Percentiles rank a stretch among this genome's conserved stretches.
These are phyloP conservation scores for Cutaneotrichosporon sp. DNA, from an alignment of 1,284 basidiomycete species.

Conservation along the genomic window DNA sequence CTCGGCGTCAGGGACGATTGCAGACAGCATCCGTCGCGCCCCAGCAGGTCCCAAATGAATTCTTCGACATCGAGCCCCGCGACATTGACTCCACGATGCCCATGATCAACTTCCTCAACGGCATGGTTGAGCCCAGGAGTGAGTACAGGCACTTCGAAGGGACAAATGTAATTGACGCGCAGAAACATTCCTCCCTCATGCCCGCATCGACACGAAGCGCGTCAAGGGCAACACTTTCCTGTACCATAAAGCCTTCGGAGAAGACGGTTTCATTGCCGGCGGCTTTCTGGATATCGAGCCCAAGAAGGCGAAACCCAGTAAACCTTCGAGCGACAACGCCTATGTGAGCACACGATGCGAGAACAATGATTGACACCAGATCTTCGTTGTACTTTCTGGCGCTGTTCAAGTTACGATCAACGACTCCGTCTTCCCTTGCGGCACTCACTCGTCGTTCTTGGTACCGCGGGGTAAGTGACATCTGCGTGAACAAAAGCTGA, in stretches of 20 bases:
- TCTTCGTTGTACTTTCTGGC: slow-evolving; percentile 83
- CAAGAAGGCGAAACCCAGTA: slow-evolving; percentile 69
- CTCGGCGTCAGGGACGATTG: neutral
- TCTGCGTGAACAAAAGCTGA: slow-evolving; percentile 1
- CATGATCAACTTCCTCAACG: slow-evolving; percentile 64
- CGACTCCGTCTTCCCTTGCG: slow-evolving; percentile 68
- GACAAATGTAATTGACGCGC: neutral
- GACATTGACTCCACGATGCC: slow-evolving; percentile 63
- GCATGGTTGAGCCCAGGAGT: slow-evolving; percentile 65
- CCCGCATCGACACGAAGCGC: slow-evolving; percentile 57
- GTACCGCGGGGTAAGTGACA: slow-evolving; percentile 72
- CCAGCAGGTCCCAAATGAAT: neutral
- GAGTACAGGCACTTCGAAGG: no score
- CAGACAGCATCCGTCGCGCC: slow-evolving; percentile 39
- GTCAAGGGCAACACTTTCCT: slow-evolving; percentile 59
- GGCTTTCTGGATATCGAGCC: slow-evolving; percentile 66
- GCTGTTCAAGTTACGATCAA: slow-evolving; percentile 81
- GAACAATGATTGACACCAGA: slow-evolving; percentile 52
- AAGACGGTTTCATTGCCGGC: slow-evolving; percentile 86
- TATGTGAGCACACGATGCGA: slow-evolving; percentile 61
- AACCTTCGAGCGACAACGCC: slow-evolving; percentile 87
- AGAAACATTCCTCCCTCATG: slow-evolving; percentile 41
- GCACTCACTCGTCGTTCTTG: slow-evolving; percentile 80
- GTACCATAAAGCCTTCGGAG: slow-evolving; percentile 94
- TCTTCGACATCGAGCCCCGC: slow-evolving; percentile 73